These are phyloP conservation scores for Lodderomyces beijingensis DNA, from an alignment of 1,139 yeast genomes.

Conservation along the genomic window DNA sequence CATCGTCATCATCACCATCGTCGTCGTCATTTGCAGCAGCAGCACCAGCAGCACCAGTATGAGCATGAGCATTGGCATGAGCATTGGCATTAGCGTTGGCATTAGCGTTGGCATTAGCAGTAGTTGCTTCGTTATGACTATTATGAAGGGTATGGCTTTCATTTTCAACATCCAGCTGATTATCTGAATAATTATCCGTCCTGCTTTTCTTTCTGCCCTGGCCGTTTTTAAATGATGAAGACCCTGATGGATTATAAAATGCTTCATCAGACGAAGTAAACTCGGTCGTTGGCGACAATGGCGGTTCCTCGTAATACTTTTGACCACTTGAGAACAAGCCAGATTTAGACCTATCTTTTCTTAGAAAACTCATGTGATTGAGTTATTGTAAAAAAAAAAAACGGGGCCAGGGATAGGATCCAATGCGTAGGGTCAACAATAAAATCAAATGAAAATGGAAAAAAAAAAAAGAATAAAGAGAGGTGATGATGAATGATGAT, in stretches of 20 bases:
- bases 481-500: too few species aligned
- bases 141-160: too few species aligned
- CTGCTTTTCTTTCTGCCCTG: too few species aligned
- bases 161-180: too few species aligned
- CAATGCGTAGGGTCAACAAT: too few species aligned
- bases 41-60: background rate
- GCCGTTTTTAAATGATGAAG: background rate
- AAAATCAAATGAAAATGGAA: too few species aligned
- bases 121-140: background rate
- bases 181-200: too few species aligned
- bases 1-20: constrained; percentile 8
- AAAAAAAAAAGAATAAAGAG: too few species aligned
- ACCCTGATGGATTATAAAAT: constrained; percentile 4
- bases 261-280: constrained; percentile 4
- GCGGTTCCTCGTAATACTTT: constrained; percentile 11
- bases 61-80: background rate
- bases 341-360: constrained; percentile 25
- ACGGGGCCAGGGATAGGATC: too few species aligned
- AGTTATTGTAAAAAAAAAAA: too few species aligned
- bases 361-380: constrained; percentile 31
- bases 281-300: constrained; percentile 12
- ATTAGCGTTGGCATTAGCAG: constrained; percentile 1
- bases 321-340: constrained; percentile 15
- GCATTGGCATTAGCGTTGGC: background rate
- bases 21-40: background rate